These are phyloP conservation scores for Gomphus bonarii DNA, from an alignment of 1,284 basidiomycete genomes.

Conservation along the genomic window DNA sequence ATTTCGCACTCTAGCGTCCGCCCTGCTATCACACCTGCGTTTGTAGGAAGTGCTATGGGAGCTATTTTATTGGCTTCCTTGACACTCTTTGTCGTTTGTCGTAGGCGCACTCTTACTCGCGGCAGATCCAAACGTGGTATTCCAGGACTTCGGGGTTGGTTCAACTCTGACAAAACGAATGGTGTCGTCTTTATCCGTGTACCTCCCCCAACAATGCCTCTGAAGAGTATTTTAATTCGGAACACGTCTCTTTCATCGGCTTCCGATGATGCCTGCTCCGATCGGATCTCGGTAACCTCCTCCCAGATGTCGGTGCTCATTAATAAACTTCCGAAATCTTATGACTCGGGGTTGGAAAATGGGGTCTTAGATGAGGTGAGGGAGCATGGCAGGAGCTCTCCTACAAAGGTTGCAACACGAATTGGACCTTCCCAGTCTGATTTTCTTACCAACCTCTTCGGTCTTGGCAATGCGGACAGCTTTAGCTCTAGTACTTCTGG, in stretches of 20 bases:
- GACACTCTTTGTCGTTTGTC: neutral
- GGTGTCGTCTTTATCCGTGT: neutral
- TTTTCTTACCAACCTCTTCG: neutral
- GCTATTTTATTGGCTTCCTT: neutral
- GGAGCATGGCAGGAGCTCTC: neutral
- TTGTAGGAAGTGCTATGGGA: neutral
- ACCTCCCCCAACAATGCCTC: neutral
- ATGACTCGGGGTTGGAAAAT: neutral
- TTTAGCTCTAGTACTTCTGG: neutral
- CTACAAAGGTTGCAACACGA: neutral
- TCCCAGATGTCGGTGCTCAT: neutral
- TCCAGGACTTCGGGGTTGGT: neutral
- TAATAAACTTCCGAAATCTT: neutral
- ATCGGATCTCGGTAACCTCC: constrained; percentile 1
- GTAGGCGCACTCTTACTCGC: neutral
- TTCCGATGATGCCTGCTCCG: neutral
- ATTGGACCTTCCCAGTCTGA: constrained; percentile 6
- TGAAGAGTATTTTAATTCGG: constrained; percentile 2
- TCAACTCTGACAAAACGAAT: neutral
- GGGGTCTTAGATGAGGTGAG: neutral
- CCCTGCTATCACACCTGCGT: neutral
- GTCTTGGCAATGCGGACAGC: neutral
- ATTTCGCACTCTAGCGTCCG: neutral
- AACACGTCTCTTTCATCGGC: neutral
- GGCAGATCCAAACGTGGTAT: neutral